A percentile compares a stretch with the other conserved stretches of the same genome.
phyloP scores from a whole-genome alignment of 2,329 filamentous ascomycete species.

The Beauveria medogensis region DNA sequence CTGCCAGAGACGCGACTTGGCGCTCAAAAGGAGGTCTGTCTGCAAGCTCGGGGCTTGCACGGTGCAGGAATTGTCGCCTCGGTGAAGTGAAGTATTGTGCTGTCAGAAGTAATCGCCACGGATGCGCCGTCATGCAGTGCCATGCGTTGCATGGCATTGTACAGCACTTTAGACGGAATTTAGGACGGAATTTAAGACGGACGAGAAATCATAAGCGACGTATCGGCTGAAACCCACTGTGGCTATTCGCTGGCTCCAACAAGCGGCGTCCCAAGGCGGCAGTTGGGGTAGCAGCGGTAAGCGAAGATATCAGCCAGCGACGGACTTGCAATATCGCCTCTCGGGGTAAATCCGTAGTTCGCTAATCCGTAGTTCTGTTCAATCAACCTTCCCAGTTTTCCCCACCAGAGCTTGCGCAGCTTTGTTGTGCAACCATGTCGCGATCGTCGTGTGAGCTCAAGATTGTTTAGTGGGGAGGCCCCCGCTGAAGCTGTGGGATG shows the following conservation, averaged over 20 bases:
- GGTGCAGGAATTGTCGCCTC: not conserved
- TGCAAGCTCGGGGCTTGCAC: not conserved
- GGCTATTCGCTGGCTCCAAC: not conserved
- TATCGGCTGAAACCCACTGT: too few species aligned
- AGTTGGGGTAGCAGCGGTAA: not conserved
- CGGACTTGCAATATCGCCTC: not conserved
- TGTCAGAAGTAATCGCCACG: not conserved
- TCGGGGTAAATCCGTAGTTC: not conserved
- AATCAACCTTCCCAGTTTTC: not conserved
- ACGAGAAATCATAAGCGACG: too few species aligned
- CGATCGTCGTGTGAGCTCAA: not conserved
- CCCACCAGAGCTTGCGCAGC: not conserved
- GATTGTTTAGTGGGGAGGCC: not conserved
- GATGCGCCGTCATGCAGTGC: too few species aligned
- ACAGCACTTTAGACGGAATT: too few species aligned
- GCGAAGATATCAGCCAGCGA: not conserved
- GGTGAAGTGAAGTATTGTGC: not conserved
- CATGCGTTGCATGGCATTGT: too few species aligned
- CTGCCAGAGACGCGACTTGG: not conserved
- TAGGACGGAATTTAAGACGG: too few species aligned
- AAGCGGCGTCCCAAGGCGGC: not conserved
- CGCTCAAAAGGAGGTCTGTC: not conserved
- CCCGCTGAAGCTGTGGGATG: not conserved
- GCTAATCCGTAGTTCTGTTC: not conserved
- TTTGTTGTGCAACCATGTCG: not conserved